These are phyloP conservation scores for Lachnellula occidentalis DNA, from an alignment of 2,329 filamentous ascomycete species.

Conservation along the genomic window DNA sequence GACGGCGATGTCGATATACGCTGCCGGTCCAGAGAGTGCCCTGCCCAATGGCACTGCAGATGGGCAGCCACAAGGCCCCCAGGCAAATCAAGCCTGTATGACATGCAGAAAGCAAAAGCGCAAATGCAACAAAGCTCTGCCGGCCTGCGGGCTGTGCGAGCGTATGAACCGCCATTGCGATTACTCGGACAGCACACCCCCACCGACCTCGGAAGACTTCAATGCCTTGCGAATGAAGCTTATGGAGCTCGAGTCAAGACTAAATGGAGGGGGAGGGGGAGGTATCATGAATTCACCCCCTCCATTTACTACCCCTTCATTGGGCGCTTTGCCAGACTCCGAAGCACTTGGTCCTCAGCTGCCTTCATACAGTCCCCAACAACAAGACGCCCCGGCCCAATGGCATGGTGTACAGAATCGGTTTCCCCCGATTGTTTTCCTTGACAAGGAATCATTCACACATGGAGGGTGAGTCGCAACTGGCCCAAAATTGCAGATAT, in stretches of 20 bases:
- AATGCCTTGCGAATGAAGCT: conserved; percentile 35
- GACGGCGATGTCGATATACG: conserved; percentile 15
- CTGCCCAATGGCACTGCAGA: conserved; percentile 8
- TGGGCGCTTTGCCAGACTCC: conserved; percentile 6
- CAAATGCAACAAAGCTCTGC: conserved; percentile 46
- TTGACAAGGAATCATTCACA: conserved; percentile 38
- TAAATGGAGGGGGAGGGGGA: conserved; percentile 24
- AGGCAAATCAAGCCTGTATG: conserved; percentile 38
- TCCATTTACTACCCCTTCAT: conserved; percentile 24
- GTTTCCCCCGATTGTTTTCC: conserved; percentile 40
- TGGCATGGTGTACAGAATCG: conserved; percentile 28
- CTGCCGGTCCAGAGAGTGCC: not conserved
- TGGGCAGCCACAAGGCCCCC: conserved; percentile 12
- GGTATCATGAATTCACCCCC: conserved; percentile 15
- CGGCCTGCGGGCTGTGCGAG: conserved; percentile 42
- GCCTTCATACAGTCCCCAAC: conserved; percentile 14
- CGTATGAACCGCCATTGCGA: conserved; percentile 39
- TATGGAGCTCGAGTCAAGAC: conserved; percentile 34
- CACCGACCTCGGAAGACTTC: conserved; percentile 37
- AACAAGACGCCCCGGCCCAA: conserved; percentile 15
- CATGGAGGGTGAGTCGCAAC: conserved; percentile 25
- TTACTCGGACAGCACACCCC: conserved; percentile 34
- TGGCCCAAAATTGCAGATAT: not conserved
- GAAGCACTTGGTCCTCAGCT: conserved; percentile 18
- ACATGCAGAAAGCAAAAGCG: conserved; percentile 45